A percentile compares a stretch with the other conserved stretches of the same genome.
These are phyloP conservation scores for Blastocystis sp. DNA, from an alignment of 352 stramenopile species.

Conservation along the genomic window DNA sequence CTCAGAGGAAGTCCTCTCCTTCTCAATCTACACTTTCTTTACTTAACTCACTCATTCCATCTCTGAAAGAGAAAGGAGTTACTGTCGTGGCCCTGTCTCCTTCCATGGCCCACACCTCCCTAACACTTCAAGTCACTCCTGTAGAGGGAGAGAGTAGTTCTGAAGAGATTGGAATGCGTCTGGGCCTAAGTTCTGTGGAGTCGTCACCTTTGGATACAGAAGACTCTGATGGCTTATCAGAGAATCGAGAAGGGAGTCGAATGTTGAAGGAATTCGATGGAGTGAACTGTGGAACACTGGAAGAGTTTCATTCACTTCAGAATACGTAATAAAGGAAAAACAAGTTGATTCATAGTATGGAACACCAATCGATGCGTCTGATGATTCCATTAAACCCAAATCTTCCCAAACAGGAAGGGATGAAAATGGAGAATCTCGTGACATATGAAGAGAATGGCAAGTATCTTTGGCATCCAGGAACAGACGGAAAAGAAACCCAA, in stretches of 20 bases:
- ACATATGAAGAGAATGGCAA: neutral
- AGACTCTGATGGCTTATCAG: neutral
- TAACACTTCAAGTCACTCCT: neutral
- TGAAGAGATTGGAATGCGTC: conserved; percentile 20
- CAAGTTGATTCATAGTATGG: neutral
- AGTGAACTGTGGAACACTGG: neutral
- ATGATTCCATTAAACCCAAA: conserved; percentile 41
- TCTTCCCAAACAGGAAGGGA: neutral
- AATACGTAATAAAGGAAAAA: neutral
- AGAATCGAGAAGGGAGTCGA: neutral
- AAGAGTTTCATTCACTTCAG: neutral
- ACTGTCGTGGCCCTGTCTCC: neutral
- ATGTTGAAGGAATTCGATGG: neutral
- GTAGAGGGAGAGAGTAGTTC: neutral
- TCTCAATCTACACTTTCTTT: conserved; percentile 37
- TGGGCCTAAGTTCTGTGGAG: conserved; percentile 2
- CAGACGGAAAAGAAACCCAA: conserved; percentile 57
- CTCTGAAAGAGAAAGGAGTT: conserved; percentile 23
- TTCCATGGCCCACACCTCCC: neutral
- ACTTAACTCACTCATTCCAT: conserved; percentile 12
- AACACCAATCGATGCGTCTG: neutral
- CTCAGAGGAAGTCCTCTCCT: neutral
- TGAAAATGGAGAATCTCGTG: neutral
- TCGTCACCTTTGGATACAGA: conserved; percentile 30
- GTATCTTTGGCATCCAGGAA: conserved; percentile 11